Conservation (phyloP, 23 red algal genomes). For the Gracilaria domingensis region DNA sequence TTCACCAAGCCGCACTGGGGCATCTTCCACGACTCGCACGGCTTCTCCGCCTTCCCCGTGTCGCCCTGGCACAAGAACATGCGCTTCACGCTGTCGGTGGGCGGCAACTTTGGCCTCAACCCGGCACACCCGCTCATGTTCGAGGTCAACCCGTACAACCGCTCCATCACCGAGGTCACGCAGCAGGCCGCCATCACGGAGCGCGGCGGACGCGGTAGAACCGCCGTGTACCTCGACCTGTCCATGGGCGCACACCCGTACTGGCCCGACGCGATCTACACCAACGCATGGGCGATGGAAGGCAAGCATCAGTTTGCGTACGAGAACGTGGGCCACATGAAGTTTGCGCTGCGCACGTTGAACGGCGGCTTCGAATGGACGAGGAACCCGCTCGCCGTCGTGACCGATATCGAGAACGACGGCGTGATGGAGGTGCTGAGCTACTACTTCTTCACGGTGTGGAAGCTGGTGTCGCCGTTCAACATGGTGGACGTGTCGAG, state of each 20-base stretch:
- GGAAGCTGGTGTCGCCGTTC: constrained; percentile 13
- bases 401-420: constrained; percentile 45
- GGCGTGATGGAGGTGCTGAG: constrained; percentile 43
- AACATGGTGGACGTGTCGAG: constrained; percentile 28
- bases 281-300: constrained; percentile 15
- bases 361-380: constrained; percentile 31
- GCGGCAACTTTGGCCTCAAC: constrained; percentile 32
- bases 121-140: constrained; percentile 34
- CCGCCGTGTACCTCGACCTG: constrained; percentile 38
- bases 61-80: constrained; percentile 27
- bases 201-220: constrained; percentile 11
- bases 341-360: not conserved
- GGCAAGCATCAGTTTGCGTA: constrained; percentile 49
- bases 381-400: constrained; percentile 6
- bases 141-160: constrained; percentile 12
- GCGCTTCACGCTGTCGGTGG: constrained; percentile 31
- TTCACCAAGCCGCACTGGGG: constrained; percentile 5
- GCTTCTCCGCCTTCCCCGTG: constrained; percentile 28
- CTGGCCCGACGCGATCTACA: constrained; percentile 41
- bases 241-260: constrained; percentile 25
- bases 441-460: constrained; percentile 10
- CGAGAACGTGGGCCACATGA: constrained; percentile 15
- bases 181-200: not conserved
- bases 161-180: constrained; percentile 39
- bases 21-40: constrained; percentile 27